Evolutionary conservation across 306 rosid species (phyloP).

Genomic region (Cicer judaicum): DNA sequence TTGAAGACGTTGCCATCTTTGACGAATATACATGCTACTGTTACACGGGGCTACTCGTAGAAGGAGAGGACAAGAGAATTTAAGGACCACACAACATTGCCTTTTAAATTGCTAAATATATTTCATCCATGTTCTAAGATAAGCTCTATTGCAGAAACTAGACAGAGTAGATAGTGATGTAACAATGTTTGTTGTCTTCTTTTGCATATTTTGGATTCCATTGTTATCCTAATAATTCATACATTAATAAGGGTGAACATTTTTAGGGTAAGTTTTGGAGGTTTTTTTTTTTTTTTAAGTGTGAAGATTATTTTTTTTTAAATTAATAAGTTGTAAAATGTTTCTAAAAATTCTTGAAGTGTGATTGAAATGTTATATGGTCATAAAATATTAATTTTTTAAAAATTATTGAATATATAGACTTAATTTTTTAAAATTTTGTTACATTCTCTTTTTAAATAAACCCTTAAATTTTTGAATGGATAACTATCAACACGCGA

Average conservation of each 20-base stretch:
- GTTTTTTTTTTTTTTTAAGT: too few species aligned
- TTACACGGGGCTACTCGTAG: slow-evolving; percentile 21
- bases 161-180: slow-evolving; percentile 28
- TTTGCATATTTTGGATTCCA: not conserved
- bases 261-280: too few species aligned
- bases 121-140: slow-evolving; percentile 23
- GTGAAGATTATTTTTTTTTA: too few species aligned
- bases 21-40: slow-evolving; percentile 16
- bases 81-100: slow-evolving; percentile 8
- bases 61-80: slow-evolving; percentile 12
- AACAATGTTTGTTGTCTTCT: not conserved
- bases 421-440: too few species aligned
- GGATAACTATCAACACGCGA: not conserved
- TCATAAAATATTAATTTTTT: too few species aligned
- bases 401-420: too few species aligned
- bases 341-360: too few species aligned
- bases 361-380: too few species aligned
- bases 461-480: not conserved
- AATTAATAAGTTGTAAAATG: too few species aligned
- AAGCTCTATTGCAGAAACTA: slow-evolving; percentile 23
- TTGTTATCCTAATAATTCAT: not conserved
- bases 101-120: not conserved
- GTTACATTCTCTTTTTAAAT: too few species aligned
- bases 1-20: slow-evolving; percentile 23
- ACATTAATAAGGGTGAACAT: not conserved